Percentiles rank a stretch among this genome's conserved stretches.
phyloP scores from a whole-genome alignment of 1,139 yeast genomes.

The Yamadazyma kanchanaburiensis region DNA sequence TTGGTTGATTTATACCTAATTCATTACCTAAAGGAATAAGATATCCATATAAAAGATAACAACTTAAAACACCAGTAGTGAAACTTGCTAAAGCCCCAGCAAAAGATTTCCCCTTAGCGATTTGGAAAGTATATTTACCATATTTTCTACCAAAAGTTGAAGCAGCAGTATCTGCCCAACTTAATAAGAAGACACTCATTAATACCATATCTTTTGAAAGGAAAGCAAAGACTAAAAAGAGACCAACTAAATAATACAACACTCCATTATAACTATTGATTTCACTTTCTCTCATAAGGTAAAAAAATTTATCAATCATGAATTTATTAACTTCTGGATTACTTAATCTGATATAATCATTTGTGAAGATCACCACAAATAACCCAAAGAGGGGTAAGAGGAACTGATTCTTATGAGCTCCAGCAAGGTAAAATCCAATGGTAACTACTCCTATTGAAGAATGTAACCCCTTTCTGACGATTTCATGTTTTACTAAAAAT shows the following conservation, averaged over 20 bases:
- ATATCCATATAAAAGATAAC: conserved; percentile 67
- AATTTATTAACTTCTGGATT: conserved; percentile 57
- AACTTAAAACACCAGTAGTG: conserved; percentile 62
- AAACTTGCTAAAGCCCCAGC: conserved; percentile 92
- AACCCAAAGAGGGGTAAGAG: conserved; percentile 56
- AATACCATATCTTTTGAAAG: conserved; percentile 81
- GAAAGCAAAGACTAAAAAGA: conserved; percentile 61
- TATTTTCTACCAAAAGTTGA: conserved; percentile 84
- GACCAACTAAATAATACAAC: conserved; percentile 79
- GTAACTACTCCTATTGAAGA: conserved; percentile 84
- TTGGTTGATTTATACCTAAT: conserved; percentile 45
- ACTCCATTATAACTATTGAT: conserved; percentile 73
- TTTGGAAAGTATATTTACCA: conserved; percentile 80
- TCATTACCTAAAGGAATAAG: conserved; percentile 58
- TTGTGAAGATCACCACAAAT: conserved; percentile 52
- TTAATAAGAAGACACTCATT: conserved; percentile 70
- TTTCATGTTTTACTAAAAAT: conserved; percentile 72
- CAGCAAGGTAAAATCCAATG: conserved; percentile 64
- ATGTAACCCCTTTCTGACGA: conserved; percentile 84
- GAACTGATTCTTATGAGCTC: conserved; percentile 53
- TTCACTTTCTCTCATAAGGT: conserved; percentile 81
- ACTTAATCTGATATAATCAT: conserved; percentile 69
- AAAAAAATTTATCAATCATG: conserved; percentile 68
- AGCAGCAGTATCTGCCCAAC: conserved; percentile 99
- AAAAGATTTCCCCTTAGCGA: conserved; percentile 70